Evolutionary conservation across 2,329 filamentous ascomycete genomes (phyloP).

Genomic region (Byssothecium circinans): DNA sequence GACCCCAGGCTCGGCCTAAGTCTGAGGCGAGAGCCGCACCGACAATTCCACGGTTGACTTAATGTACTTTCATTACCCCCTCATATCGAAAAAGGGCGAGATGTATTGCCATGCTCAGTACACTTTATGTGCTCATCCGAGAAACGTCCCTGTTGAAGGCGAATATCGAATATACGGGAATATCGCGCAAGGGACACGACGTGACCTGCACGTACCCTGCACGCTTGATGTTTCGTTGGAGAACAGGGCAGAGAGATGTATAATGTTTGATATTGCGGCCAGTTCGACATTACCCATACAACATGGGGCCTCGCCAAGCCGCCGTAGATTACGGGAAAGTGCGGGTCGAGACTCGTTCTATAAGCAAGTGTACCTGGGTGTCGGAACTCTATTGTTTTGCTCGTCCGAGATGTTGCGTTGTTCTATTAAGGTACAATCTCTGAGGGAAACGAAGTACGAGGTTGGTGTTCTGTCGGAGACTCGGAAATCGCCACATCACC

Average conservation of each 20-base stretch:
- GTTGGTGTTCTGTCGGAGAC: background rate
- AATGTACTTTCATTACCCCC: conserved; percentile 27
- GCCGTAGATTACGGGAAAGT: conserved; percentile 31
- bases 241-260: no score
- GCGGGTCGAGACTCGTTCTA: conserved; percentile 39
- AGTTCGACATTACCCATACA: conserved; percentile 37
- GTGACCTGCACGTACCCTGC: conserved; percentile 23
- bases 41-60: conserved; percentile 12
- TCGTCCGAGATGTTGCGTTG: background rate
- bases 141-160: conserved; percentile 1
- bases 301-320: conserved; percentile 22
- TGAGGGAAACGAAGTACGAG: background rate
- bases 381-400: conserved; percentile 18
- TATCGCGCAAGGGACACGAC: conserved; percentile 13
- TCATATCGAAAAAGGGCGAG: conserved; percentile 20
- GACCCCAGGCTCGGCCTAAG: conserved; percentile 11
- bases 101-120: conserved; percentile 12
- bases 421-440: background rate
- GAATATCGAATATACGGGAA: background rate
- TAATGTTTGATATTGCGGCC: conserved; percentile 2
- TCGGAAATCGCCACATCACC: conserved; percentile 19
- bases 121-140: conserved; percentile 18
- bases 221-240: conserved; percentile 20
- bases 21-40: conserved; percentile 18
- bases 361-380: conserved; percentile 30